Evolutionary conservation across 352 stramenopile species (phyloP).

Genomic region (Aphanomyces astaci): DNA sequence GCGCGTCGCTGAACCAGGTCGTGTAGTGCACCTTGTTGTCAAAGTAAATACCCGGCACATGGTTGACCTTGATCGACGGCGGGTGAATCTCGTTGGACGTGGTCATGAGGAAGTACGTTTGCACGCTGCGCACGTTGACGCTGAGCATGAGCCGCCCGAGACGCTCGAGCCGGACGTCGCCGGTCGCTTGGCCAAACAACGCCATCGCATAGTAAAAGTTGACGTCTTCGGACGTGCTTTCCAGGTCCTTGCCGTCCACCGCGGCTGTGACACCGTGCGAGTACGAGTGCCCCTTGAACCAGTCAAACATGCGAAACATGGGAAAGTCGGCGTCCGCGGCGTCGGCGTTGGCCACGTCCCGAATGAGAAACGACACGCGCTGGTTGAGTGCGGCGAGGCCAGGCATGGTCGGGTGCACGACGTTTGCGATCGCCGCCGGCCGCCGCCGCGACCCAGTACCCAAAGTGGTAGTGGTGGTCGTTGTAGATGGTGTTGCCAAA

Average conservation of each 20-base stretch:
- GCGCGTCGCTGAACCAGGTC: slow-evolving; percentile 24
- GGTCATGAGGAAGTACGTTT: slow-evolving; percentile 63
- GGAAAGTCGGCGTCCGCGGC: slow-evolving; percentile 42
- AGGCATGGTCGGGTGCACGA: slow-evolving; percentile 53
- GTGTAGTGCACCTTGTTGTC: slow-evolving; percentile 26
- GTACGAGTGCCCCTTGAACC: slow-evolving; percentile 68
- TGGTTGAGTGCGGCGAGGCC: slow-evolving; percentile 46
- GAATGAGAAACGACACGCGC: slow-evolving; percentile 54
- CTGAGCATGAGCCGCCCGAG: slow-evolving; percentile 70
- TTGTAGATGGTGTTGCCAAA: slow-evolving; percentile 79
- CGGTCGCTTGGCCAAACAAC: slow-evolving; percentile 52
- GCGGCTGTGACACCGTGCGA: slow-evolving; percentile 55
- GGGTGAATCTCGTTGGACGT: slow-evolving; percentile 55
- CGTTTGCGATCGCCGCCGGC: slow-evolving; percentile 53
- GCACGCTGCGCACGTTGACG: slow-evolving; percentile 48
- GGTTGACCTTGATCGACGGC: slow-evolving; percentile 51
- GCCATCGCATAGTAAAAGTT: slow-evolving; percentile 79
- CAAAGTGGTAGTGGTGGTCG: slow-evolving; percentile 78
- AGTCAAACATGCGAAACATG: slow-evolving; percentile 67
- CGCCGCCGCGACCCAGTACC: slow-evolving; percentile 54
- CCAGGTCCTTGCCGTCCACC: slow-evolving; percentile 62
- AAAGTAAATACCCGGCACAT: slow-evolving; percentile 41
- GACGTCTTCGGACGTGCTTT: slow-evolving; percentile 68
- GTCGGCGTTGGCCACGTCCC: slow-evolving; percentile 65
- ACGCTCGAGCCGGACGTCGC: slow-evolving; percentile 47